Evolutionary conservation across 1,284 basidiomycete species (phyloP).

Genomic region (Tilletia setariae): DNA sequence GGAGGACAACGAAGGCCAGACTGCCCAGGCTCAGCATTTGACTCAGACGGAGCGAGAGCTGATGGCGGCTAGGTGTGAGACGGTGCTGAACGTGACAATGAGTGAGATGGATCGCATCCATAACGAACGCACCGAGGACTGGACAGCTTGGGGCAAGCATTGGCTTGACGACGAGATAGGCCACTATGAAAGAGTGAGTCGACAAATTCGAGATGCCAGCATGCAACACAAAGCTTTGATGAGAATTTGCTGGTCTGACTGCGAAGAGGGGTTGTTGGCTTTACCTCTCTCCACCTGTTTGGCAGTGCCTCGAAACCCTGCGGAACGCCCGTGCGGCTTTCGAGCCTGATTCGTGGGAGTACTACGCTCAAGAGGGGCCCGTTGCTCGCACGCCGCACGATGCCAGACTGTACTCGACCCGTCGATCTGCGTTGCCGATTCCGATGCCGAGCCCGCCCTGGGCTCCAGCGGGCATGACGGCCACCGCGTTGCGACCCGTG

Average conservation of each 20-base stretch:
- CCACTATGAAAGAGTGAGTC: conserved; percentile 29
- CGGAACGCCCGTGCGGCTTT: not conserved
- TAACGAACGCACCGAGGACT: conserved; percentile 40
- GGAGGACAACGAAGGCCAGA: conserved; percentile 15
- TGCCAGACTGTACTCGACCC: not conserved
- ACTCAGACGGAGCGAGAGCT: conserved; percentile 52
- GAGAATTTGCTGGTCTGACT: not conserved
- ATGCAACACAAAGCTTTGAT: no score
- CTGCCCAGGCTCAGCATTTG: not conserved
- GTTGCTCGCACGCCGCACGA: not conserved
- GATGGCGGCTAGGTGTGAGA: conserved; percentile 72
- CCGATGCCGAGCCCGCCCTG: not conserved
- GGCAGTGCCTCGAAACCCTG: not conserved
- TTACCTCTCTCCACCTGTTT: no score
- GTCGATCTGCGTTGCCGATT: conserved; percentile 2
- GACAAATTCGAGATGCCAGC: not conserved
- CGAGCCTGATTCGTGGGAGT: conserved; percentile 8
- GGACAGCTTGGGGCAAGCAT: conserved; percentile 27
- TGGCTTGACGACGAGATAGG: conserved; percentile 39
- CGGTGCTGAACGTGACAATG: conserved; percentile 79
- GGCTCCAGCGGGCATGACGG: not conserved
- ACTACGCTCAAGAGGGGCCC: conserved; percentile 7
- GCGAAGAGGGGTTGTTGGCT: no score
- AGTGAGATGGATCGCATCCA: conserved; percentile 70
- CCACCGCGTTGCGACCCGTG: conserved; percentile 12